phyloP scores from a whole-genome alignment of 257 asterid species.

The Mentha longifolia region DNA sequence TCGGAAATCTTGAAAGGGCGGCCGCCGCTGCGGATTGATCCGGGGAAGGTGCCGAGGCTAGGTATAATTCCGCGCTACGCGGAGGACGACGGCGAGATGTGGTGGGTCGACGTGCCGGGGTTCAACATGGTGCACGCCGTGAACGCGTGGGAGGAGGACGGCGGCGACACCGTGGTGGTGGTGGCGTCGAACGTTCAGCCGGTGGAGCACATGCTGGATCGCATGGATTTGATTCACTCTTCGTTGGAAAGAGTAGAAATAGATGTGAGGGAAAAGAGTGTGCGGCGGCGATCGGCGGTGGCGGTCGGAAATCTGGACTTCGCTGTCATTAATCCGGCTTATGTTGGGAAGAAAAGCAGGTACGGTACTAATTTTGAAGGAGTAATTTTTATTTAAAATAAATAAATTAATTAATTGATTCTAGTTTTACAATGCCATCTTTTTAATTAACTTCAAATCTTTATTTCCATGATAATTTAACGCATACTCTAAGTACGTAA shows the following conservation, averaged over 20 bases:
- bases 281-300: constrained; percentile 42
- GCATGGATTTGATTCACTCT: constrained; percentile 54
- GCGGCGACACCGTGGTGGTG: constrained; percentile 57
- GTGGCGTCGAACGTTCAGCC: constrained; percentile 56
- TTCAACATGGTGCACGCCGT: constrained; percentile 56
- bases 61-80: constrained; percentile 65
- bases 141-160: constrained; percentile 76
- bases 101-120: constrained; percentile 63
- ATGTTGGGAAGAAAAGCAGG: constrained; percentile 59
- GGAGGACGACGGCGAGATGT: constrained; percentile 50
- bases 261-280: constrained; percentile 46
- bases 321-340: constrained; percentile 61
- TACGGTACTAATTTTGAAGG: background rate
- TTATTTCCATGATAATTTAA: background rate
- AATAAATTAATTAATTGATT: too few species aligned
- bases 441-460: too few species aligned
- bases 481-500: too few species aligned
- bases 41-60: constrained; percentile 50
- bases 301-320: constrained; percentile 53
- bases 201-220: constrained; percentile 52
- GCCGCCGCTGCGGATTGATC: constrained; percentile 44
- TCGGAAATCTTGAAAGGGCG: constrained; percentile 46
- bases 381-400: too few species aligned
- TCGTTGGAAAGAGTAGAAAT: constrained; percentile 54
- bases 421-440: background rate